Base-by-base conservation (phyloP, 495 filamentous ascomycete genomes). In the Chaetomium tenue region DNA sequence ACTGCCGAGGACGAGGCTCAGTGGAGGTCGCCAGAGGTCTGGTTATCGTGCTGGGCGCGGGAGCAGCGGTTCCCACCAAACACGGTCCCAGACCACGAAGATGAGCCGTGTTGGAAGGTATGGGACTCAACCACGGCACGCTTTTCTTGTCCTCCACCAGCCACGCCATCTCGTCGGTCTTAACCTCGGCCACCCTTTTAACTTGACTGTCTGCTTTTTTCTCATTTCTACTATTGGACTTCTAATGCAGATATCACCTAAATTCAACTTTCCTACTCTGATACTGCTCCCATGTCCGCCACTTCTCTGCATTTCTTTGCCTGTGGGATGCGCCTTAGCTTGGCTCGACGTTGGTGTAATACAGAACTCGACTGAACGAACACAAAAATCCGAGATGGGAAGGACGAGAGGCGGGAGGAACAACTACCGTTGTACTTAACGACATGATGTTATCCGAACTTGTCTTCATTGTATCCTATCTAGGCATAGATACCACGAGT, bases 161-260 rank as follows among this genome's bases (percentile, higher is more conserved):
- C 28, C 50, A 33, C 55, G 48, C 37, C 57, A 22, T 61, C 65
- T 63, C 54, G 66, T 63, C 58, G 66, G 55, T 64, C 66, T 60
- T 64, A 66, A 55, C 69, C 67, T 56, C 63, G 67, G 63, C 61
- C 61, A 64, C 66, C 67, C 66, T 69, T 67, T 65, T 69, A 70
- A 7, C 71, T 74, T 76, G 56, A 63, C 33, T 67, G 57, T 57
- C 66, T 70, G 76, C 69, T 71, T 71, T 77, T 75, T 76, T 68
- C 70, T 73, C 69, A 59, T 64, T 74, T 78, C 70, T 80, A 77
- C 66, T 82, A 81, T 72, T 79, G 77, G 74, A 75, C 74, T 81
- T 81, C 77, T 83, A 82, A 83, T 82, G 74, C 79, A 80, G 76
- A 82, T 81, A 82, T 81, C 79, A 79, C 63, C 69, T 68, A 74